phyloP scores from a whole-genome alignment of 2,329 filamentous ascomycete species.

The Coniochaeta pulveracea region DNA sequence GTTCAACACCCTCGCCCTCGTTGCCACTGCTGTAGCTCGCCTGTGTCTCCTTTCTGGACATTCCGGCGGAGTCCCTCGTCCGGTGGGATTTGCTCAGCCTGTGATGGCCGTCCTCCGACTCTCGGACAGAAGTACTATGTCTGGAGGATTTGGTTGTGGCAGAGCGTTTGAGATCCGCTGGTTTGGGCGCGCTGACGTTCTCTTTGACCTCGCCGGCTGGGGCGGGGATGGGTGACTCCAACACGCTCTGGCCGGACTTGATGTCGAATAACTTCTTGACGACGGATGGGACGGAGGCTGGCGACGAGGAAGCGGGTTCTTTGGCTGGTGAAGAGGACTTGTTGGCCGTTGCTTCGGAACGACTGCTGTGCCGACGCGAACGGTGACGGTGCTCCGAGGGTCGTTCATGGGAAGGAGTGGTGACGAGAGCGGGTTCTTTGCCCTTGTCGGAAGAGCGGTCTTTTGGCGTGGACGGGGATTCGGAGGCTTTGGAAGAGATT shows the following conservation, averaged over 20 bases:
- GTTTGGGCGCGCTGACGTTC: slow-evolving; percentile 4
- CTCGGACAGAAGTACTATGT: slow-evolving; percentile 10
- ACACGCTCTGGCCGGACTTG: slow-evolving; percentile 15
- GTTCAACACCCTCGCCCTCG: slow-evolving; percentile 7
- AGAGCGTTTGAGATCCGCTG: slow-evolving; percentile 13
- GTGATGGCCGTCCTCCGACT: slow-evolving; percentile 7
- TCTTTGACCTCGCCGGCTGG: slow-evolving; percentile 1
- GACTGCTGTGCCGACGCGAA: slow-evolving; percentile 15
- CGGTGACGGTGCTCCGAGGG: slow-evolving; percentile 9
- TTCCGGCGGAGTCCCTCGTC: neutral
- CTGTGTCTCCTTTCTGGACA: slow-evolving; percentile 7
- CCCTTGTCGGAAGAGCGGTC: slow-evolving; percentile 9
- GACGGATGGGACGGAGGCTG: slow-evolving; percentile 11
- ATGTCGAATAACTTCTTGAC: slow-evolving; percentile 19
- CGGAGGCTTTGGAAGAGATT: slow-evolving; percentile 11
- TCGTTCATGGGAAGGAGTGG: slow-evolving; percentile 10
- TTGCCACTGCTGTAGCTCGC: slow-evolving; percentile 3
- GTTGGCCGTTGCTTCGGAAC: slow-evolving; percentile 6
- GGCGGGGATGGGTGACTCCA: slow-evolving; percentile 13
- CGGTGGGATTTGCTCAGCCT: slow-evolving; percentile 4
- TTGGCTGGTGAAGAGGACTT: slow-evolving; percentile 1
- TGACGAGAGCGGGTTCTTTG: slow-evolving; percentile 11
- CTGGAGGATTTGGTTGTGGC: slow-evolving; percentile 10
- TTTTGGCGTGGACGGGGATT: slow-evolving; percentile 8
- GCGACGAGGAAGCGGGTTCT: slow-evolving; percentile 2